Base-by-base conservation (phyloP, 23 red algal genomes). In the Agarophyton chilense region DNA sequence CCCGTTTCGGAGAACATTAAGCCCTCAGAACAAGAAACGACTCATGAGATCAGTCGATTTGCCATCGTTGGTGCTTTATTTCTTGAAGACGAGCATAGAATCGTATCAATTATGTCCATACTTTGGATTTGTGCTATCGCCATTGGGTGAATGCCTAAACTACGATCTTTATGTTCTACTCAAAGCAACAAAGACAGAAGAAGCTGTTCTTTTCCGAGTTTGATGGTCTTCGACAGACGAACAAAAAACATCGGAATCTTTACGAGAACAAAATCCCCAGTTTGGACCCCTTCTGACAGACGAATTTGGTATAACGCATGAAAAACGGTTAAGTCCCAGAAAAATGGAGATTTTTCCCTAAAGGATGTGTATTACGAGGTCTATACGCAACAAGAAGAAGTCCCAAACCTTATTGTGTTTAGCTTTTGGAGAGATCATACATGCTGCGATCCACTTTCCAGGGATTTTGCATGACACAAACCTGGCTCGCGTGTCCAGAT, bases 71-170 rank as follows among this genome's bases (percentile, higher is more conserved):
- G 81, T 50, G 13, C 41, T 72, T 45, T 52, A 60, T 19, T 86
- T 72, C 39, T 21, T 86, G 7, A 72, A 86, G 38, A 52, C 58
- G 13, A 54, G 54, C n/a, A 22, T 11, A 45, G 25, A 10, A 10
- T 39, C 26, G 46, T 72, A 53, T 22, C 38, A 31, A 31, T 41
- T 86, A 14, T 28, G 24, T 53, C 62, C 43, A 31, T 52, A 72
- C 62, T 86, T 86, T 86, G 58, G 81, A 29, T 26, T 86, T 28
- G 65, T 86, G 9, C 81, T 41, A 6, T 86, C 65, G 17, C 52
- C 42, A 16, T 12, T 86, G 13, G 42, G 28, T 10, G 81, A 72
- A 11, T 86, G 81, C 61, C 2, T 86, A 36, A 33, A 84, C 10
- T 84, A 84, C 56, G 0, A 1, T 24, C 24, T 86, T 6, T 28